These are phyloP conservation scores for Termitomyces titanicus DNA, from an alignment of 768 basidiomycete genomes.

Conservation along the genomic window DNA sequence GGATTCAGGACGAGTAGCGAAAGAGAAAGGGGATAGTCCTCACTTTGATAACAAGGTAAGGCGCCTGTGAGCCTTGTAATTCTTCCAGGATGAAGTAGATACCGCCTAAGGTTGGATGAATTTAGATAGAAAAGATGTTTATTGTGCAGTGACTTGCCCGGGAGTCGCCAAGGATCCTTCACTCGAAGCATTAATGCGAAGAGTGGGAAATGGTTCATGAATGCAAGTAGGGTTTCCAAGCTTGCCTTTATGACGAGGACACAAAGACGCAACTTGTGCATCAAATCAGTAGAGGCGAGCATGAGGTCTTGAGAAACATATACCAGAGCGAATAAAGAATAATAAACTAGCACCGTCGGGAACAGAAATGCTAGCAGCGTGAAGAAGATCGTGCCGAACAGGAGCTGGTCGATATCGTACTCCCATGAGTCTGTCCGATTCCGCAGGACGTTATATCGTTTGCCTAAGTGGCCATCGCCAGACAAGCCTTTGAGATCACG, in stretches of 20 bases:
- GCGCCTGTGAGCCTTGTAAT: conserved; percentile 16
- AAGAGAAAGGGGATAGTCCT: neutral
- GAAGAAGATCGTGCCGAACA: conserved; percentile 92
- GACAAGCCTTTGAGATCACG: neutral
- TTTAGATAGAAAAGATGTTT: too few species aligned
- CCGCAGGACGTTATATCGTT: conserved; percentile 82
- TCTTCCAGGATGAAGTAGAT: conserved; percentile 28
- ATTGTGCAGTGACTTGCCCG: conserved; percentile 46
- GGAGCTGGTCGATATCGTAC: conserved; percentile 89
- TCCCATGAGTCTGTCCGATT: conserved; percentile 87
- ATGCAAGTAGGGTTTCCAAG: conserved; percentile 63
- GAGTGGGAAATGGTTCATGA: conserved; percentile 91
- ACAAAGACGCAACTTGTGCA: conserved; percentile 44
- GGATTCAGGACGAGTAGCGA: neutral
- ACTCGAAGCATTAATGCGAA: conserved; percentile 81
- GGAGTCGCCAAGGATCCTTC: conserved; percentile 81
- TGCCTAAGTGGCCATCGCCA: conserved; percentile 51
- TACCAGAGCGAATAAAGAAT: conserved; percentile 73
- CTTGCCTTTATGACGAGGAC: conserved; percentile 57
- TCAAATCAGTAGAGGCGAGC: conserved; percentile 31
- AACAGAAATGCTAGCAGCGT: conserved; percentile 62
- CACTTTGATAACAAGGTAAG: conserved; percentile 31
- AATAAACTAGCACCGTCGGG: conserved; percentile 86
- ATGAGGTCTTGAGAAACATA: conserved; percentile 45
- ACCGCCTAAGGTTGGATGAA: conserved; percentile 20